Evolutionary conservation across 2,329 filamentous ascomycete species (phyloP).

Genomic region (Cercospora canescens): DNA sequence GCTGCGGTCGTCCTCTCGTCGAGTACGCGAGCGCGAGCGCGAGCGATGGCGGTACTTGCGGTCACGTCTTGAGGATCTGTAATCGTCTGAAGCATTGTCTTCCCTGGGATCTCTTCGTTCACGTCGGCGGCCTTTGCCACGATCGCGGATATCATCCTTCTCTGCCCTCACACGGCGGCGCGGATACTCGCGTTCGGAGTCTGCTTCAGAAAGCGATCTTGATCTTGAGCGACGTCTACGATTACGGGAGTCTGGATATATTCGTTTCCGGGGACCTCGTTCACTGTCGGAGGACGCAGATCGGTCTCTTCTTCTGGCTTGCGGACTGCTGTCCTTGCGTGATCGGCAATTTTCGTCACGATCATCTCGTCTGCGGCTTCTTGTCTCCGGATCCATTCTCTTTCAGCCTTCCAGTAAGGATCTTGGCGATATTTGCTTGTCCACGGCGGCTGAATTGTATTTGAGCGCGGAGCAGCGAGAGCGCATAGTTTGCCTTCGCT

Average conservation of each 20-base stretch:
- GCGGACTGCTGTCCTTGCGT: background rate
- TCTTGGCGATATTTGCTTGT: background rate
- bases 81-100: constrained; percentile 12
- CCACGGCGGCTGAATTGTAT: background rate
- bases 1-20: constrained; percentile 20
- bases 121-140: constrained; percentile 11
- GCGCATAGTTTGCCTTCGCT: background rate
- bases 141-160: background rate
- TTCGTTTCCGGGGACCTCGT: constrained; percentile 7
- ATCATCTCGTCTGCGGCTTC: constrained; percentile 1
- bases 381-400: background rate
- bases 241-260: background rate
- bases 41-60: constrained; percentile 27
- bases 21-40: constrained; percentile 22
- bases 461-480: background rate
- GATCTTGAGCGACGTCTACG: background rate
- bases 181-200: constrained; percentile 7
- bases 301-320: constrained; percentile 10
- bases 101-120: constrained; percentile 16
- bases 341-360: background rate
- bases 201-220: background rate
- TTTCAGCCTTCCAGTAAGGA: background rate
- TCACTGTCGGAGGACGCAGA: constrained; percentile 12
- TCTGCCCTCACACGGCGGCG: constrained; percentile 10
- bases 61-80: constrained; percentile 14